Conservation (phyloP, 148 eudicot genomes). For the Vaccinium corymbosum region DNA sequence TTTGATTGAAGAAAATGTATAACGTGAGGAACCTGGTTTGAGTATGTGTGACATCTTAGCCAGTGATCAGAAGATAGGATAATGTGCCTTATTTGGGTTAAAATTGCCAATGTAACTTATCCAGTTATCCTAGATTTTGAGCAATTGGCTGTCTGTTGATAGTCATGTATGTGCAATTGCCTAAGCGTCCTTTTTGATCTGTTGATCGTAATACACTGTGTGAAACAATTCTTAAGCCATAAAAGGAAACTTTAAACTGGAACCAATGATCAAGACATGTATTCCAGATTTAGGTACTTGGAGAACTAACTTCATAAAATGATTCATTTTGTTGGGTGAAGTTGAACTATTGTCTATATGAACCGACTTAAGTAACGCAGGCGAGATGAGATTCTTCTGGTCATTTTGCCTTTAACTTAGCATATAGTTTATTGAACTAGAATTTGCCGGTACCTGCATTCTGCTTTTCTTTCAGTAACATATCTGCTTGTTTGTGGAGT, state of each 20-base stretch:
- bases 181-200: neutral
- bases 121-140: neutral
- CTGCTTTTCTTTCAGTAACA: neutral
- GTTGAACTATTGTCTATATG: neutral
- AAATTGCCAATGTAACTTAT: neutral
- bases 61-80: neutral
- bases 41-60: neutral
- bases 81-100: neutral
- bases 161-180: neutral
- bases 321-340: neutral
- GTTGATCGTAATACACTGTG: neutral
- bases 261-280: neutral
- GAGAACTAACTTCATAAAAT: neutral
- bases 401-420: neutral
- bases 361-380: neutral
- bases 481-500: constrained; percentile 22
- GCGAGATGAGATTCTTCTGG: neutral
- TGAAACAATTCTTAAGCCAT: neutral
- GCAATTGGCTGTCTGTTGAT: neutral
- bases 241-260: neutral
- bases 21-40: neutral
- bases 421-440: neutral
- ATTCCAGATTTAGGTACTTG: neutral
- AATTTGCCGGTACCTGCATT: neutral
- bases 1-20: neutral